Percentiles rank a stretch among this genome's conserved stretches.
These are phyloP conservation scores for Kodamaea sp. DNA, from an alignment of 1,139 yeast species.

Conservation along the genomic window DNA sequence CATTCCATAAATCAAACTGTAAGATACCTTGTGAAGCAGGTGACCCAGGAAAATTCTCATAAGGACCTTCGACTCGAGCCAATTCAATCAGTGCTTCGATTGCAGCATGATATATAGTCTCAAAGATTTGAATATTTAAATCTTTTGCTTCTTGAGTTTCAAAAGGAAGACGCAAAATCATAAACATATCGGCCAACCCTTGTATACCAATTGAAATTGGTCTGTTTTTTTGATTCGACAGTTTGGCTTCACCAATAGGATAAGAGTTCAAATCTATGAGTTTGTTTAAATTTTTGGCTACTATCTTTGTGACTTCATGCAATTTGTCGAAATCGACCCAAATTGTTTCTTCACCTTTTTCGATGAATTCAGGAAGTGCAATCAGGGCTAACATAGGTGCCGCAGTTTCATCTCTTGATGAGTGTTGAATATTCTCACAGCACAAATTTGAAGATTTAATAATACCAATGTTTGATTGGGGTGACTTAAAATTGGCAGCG, in stretches of 20 bases:
- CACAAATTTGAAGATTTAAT: slow-evolving; percentile 58
- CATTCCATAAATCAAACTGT: slow-evolving; percentile 80
- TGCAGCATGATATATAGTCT: slow-evolving; percentile 86
- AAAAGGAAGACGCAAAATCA: slow-evolving; percentile 73
- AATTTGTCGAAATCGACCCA: slow-evolving; percentile 67
- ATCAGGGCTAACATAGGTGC: slow-evolving; percentile 20
- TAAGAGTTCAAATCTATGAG: slow-evolving; percentile 77
- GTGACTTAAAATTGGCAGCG: slow-evolving; percentile 51
- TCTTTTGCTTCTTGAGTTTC: slow-evolving; percentile 69
- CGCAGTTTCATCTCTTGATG: slow-evolving; percentile 53
- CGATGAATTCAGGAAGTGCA: slow-evolving; percentile 9
- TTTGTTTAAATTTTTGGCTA: slow-evolving; percentile 69
- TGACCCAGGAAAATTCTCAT: slow-evolving; percentile 67
- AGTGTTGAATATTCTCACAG: slow-evolving; percentile 55
- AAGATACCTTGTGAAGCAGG: slow-evolving; percentile 79
- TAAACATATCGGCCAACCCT: slow-evolving; percentile 85
- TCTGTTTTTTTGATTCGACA: slow-evolving; percentile 71
- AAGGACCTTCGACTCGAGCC: slow-evolving; percentile 62
- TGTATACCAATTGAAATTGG: slow-evolving; percentile 90
- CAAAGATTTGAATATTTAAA: slow-evolving; percentile 77
- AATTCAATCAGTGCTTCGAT: slow-evolving; percentile 76
- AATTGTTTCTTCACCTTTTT: slow-evolving; percentile 34
- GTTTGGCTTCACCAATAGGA: slow-evolving; percentile 68
- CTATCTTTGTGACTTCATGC: slow-evolving; percentile 70
- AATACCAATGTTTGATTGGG: slow-evolving; percentile 53